These are phyloP conservation scores for Knufia petricola DNA, from an alignment of 2,329 filamentous ascomycete species.

Conservation along the genomic window DNA sequence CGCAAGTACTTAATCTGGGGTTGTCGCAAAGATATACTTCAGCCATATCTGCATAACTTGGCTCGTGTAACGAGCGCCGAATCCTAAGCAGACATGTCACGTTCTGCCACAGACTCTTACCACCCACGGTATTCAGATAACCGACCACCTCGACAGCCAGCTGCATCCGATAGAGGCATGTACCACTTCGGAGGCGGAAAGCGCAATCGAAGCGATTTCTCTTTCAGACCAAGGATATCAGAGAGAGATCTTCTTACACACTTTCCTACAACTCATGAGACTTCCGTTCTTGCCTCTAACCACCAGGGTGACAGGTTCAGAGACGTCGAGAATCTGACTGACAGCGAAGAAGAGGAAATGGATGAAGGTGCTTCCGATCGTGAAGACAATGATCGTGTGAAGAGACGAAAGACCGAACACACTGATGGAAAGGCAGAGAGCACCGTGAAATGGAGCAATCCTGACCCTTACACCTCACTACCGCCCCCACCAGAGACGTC, in stretches of 20 bases:
- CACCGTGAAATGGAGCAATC: conserved; percentile 83
- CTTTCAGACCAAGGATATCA: conserved; percentile 6
- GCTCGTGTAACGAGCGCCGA: background rate
- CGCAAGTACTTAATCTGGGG: no score
- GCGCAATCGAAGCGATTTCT: conserved; percentile 4
- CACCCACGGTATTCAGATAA: conserved; percentile 7
- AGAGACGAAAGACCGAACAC: conserved; percentile 31
- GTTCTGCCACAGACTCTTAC: background rate
- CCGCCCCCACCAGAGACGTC: conserved; percentile 66
- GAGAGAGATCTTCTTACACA: conserved; percentile 10
- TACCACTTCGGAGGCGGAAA: conserved; percentile 9
- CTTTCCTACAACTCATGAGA: background rate
- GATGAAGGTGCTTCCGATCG: conserved; percentile 29
- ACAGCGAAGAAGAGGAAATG: conserved; percentile 39
- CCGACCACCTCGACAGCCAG: background rate
- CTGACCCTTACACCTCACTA: conserved; percentile 81
- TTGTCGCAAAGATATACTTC: no score
- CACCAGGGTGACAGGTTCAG: conserved; percentile 17
- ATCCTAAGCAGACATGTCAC: background rate
- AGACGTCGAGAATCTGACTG: conserved; percentile 31
- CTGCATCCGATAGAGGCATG: conserved; percentile 4
- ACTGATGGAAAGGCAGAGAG: conserved; percentile 16
- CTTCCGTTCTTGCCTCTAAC: background rate
- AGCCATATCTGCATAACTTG: no score
- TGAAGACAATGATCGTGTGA: conserved; percentile 27